A percentile compares a stretch with the other conserved stretches of the same genome.
Conservation (phyloP, 306 rosid genomes). For the Astragalus glycyphyllos region DNA sequence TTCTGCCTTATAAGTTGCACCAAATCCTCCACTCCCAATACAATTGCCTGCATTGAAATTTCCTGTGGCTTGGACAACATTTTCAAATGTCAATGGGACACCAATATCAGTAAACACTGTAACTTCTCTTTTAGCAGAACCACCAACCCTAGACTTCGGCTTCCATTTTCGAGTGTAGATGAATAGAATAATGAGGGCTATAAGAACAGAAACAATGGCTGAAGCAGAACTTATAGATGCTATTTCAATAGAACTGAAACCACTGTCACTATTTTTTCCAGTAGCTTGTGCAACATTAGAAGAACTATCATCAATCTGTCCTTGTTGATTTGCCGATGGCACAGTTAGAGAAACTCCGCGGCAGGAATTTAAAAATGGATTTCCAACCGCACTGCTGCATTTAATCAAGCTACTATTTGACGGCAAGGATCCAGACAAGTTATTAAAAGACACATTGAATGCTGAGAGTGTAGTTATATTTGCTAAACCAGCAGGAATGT, state of each 20-base stretch:
- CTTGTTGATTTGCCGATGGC: constrained; percentile 61
- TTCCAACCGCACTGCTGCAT: constrained; percentile 80
- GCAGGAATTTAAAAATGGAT: constrained; percentile 66
- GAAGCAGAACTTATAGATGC: constrained; percentile 91
- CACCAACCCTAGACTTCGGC: constrained; percentile 65
- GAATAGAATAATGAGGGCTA: constrained; percentile 70
- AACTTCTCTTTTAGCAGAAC: constrained; percentile 74
- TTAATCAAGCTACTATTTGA: constrained; percentile 40
- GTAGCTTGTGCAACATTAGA: constrained; percentile 46
- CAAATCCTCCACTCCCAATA: constrained; percentile 94
- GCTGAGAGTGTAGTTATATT: constrained; percentile 62
- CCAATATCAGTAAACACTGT: constrained; percentile 73
- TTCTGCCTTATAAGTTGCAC: constrained; percentile 93
- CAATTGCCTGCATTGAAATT: constrained; percentile 81
- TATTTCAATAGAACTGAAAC: constrained; percentile 83
- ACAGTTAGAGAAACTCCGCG: constrained; percentile 47
- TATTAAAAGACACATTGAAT: constrained; percentile 85
- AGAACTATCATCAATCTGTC: constrained; percentile 44
- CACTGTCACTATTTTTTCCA: constrained; percentile 35
- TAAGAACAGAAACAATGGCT: constrained; percentile 82
- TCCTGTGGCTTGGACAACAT: constrained; percentile 76
- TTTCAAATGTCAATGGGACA: constrained; percentile 73
- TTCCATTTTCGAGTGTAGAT: constrained; percentile 83
- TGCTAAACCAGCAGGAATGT: constrained; percentile 78
- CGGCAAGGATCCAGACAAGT: constrained; percentile 84